Evolutionary conservation across 257 asterid species (phyloP).

Genomic region (Oldenlandia corymbosa): DNA sequence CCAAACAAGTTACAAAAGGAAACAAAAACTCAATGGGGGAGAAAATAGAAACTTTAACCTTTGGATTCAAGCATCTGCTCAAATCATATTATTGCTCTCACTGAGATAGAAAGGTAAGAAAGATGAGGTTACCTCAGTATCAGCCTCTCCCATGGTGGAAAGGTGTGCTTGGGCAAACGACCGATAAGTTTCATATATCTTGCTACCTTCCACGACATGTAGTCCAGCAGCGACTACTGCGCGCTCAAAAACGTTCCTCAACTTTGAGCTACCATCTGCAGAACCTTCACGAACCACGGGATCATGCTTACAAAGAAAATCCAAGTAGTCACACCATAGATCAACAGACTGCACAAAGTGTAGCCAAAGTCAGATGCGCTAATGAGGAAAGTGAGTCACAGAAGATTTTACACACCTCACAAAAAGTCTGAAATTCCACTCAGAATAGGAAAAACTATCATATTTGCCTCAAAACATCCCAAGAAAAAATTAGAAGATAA

Average conservation of each 20-base stretch:
- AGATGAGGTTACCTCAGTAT: conserved; percentile 41
- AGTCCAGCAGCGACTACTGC: conserved; percentile 87
- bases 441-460: background rate
- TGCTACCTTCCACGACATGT: conserved; percentile 80
- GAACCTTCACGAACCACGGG: conserved; percentile 52
- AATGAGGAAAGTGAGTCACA: background rate
- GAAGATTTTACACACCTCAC: background rate
- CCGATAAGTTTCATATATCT: conserved; percentile 78
- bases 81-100: background rate
- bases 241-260: conserved; percentile 79
- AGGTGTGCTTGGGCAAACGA: conserved; percentile 72
- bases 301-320: conserved; percentile 71
- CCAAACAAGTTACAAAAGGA: background rate
- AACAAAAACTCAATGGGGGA: background rate
- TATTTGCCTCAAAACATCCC: background rate
- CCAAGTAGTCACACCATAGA: conserved; percentile 88
- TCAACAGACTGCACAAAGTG: conserved; percentile 68
- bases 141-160: conserved; percentile 50
- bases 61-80: background rate
- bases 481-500: background rate
- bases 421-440: too few relatives aligned
- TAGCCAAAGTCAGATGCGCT: conserved; percentile 18
- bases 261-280: conserved; percentile 59
- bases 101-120: conserved; percentile 7
- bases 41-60: background rate